Conservation (phyloP, 75 land plant genomes). For the Larix kaempferi region DNA sequence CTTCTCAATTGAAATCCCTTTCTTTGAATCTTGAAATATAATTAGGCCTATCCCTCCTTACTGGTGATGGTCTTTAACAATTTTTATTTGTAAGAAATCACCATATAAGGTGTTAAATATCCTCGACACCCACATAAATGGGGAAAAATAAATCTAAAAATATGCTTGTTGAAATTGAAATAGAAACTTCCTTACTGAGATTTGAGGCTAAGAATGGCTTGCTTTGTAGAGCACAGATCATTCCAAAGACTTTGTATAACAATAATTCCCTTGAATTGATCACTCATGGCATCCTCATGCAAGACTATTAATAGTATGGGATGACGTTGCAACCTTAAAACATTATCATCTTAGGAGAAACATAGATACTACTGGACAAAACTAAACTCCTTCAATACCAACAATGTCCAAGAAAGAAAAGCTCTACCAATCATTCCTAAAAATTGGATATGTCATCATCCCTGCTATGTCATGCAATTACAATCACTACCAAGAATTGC, state of each 20-base stretch:
- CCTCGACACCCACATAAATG: background rate
- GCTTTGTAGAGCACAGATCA: background rate
- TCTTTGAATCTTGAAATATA: background rate
- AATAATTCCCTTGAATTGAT: too few species aligned
- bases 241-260: background rate
- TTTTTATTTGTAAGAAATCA: background rate
- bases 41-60: background rate
- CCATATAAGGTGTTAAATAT: background rate
- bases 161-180: background rate
- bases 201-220: background rate
- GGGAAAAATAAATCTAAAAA: background rate
- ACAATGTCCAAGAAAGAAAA: background rate
- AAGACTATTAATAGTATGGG: background rate
- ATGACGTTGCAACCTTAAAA: constrained; percentile 10
- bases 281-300: too few species aligned
- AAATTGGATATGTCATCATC: background rate
- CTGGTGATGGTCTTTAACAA: background rate
- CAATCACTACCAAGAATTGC: too few species aligned
- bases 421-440: background rate
- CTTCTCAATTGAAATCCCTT: background rate
- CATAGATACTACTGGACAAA: background rate
- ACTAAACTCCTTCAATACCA: background rate
- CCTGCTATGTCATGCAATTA: constrained; percentile 2
- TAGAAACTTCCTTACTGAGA: background rate
- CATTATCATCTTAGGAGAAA: background rate